Percentiles rank a stretch among this genome's conserved stretches.
These are phyloP conservation scores for Termitomyces sp. DNA, from an alignment of 768 basidiomycete genomes.

Conservation along the genomic window DNA sequence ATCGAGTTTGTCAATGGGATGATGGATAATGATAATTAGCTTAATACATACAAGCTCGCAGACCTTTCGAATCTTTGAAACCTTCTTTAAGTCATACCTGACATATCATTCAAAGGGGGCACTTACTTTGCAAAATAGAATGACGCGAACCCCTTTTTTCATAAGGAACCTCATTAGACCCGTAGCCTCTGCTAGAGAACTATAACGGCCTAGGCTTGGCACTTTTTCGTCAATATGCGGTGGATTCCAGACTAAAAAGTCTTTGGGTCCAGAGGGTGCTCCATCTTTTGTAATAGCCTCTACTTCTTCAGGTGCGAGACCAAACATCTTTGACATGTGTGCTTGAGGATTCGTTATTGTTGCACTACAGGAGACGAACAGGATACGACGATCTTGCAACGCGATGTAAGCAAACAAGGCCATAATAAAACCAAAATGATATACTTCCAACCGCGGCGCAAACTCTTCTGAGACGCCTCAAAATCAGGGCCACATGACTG, in stretches of 20 bases:
- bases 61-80: conserved; percentile 63
- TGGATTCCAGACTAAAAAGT: conserved; percentile 78
- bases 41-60: conserved; percentile 67
- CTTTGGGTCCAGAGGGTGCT: conserved; percentile 77
- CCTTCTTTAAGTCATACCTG: background rate
- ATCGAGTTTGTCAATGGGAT: background rate
- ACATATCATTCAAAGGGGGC: background rate
- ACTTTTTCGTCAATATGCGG: conserved; percentile 53
- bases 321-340: conserved; percentile 79
- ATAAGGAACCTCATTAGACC: conserved; percentile 76
- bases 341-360: conserved; percentile 74
- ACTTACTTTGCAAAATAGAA: conserved; percentile 86
- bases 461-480: conserved; percentile 72
- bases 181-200: conserved; percentile 67
- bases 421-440: conserved; percentile 21
- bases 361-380: conserved; percentile 85
- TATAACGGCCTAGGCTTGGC: conserved; percentile 50
- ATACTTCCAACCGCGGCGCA: conserved; percentile 76
- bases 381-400: conserved; percentile 45
- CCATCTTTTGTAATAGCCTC: conserved; percentile 76
- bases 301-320: conserved; percentile 57
- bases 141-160: conserved; percentile 75
- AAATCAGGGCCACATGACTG: conserved; percentile 79
- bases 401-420: background rate
- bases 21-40: background rate